These are phyloP conservation scores for Verticillium alfalfae DNA, from an alignment of 2,329 filamentous ascomycete species.

Conservation along the genomic window DNA sequence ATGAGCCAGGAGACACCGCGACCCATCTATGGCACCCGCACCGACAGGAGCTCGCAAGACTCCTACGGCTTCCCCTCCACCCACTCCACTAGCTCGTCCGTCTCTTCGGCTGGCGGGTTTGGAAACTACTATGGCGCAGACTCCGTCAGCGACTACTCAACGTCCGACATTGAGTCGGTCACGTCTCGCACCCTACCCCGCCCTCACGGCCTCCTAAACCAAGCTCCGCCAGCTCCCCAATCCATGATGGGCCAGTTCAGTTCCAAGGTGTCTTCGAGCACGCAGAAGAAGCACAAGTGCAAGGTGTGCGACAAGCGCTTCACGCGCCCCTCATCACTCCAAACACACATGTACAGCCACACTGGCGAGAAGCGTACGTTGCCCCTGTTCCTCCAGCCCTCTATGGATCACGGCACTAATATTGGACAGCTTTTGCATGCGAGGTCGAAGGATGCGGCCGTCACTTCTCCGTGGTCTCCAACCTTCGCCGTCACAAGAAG, in stretches of 20 bases:
- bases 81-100: slow-evolving; percentile 82
- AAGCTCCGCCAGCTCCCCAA: slow-evolving; percentile 75
- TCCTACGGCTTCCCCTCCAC: slow-evolving; percentile 87
- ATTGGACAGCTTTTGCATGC: slow-evolving; percentile 73
- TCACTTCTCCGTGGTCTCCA: slow-evolving; percentile 96
- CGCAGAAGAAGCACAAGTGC: slow-evolving; percentile 99
- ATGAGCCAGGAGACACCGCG: slow-evolving; percentile 93
- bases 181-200: slow-evolving; percentile 78
- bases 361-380: slow-evolving; percentile 95
- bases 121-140: slow-evolving; percentile 82
- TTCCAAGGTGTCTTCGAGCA: slow-evolving; percentile 91
- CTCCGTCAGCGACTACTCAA: slow-evolving; percentile 91
- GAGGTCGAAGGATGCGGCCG: slow-evolving; percentile 92
- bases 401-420: not conserved
- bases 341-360: slow-evolving; percentile 98
- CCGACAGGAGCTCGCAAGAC: slow-evolving; percentile 69
- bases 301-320: slow-evolving; percentile 98
- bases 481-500: slow-evolving; percentile 89
- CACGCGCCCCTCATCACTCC: slow-evolving; percentile 86
- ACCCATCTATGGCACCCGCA: slow-evolving; percentile 73
- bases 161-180: slow-evolving; percentile 79
- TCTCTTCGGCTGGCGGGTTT: slow-evolving; percentile 82
- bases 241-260: slow-evolving; percentile 99
- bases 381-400: slow-evolving; percentile 2
- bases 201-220: slow-evolving; percentile 58